Evolutionary conservation across 805 yeast genomes (phyloP), one percentile per base, ranked within the genome.

Genomic region (Pichia heedii): DNA sequence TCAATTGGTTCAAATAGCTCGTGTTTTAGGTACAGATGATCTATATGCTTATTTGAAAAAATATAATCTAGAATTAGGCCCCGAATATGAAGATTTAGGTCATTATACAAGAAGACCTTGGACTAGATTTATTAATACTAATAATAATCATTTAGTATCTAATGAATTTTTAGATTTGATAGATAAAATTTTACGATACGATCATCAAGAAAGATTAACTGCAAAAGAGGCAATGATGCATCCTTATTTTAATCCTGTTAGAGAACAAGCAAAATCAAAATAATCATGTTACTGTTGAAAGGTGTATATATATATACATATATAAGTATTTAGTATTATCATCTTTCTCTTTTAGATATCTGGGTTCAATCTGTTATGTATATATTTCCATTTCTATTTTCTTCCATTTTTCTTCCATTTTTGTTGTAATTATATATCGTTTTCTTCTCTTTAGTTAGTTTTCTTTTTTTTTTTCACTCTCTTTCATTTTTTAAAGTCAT

Each of bases 181-280:
- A 48, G 94, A 84, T 56, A 72, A 77, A 42, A 63, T 88, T 48
- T 68, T 88, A 55, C 73, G 81, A 45, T 88, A 85, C 55, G 96
- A 88, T 60, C 96, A 88, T 59, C 89, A 82, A 60, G 84, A 81
- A 55, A 76, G 96, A 56, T 70, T 85, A 46, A 88, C 96, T 5
- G 96, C 96, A 2, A 69, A 74, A 60, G 96, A 88, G 61, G 94
- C 96, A 16, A 77, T 86, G 87, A 74, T 61, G 3, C 96, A 88
- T 64, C 58, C 62, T 8, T 60, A 58, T 46, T 60, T 60, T n/a
- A n/a, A 61, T 18, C 54, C 55, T 2, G 54, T 61, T 27, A 51
- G 63, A 45, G 47, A 54, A 16, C 43, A 42, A 5, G 45, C 50
- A 8, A 39, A 29, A 10, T 21, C 36, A 4, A 38, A 37, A 35